phyloP scores from a whole-genome alignment of 2,329 filamentous ascomycete genomes.

The Ophiostoma fasciatum region DNA sequence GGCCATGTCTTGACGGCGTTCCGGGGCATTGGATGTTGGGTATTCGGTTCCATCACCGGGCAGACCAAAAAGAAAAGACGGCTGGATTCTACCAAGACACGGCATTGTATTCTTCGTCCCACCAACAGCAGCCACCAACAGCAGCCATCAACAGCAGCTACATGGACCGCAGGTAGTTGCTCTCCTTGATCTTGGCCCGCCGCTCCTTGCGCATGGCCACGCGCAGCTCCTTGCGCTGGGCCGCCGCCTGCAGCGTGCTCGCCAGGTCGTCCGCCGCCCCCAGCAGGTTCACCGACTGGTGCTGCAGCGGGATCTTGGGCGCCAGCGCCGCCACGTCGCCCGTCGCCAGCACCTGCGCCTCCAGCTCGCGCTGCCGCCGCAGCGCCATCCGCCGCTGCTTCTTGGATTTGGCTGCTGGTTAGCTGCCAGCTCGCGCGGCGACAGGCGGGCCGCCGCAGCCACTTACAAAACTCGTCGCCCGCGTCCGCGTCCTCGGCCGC shows the following conservation, averaged over 20 bases:
- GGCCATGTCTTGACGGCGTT: too few relatives aligned
- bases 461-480: conserved; percentile 70
- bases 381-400: conserved; percentile 61
- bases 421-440: too few relatives aligned
- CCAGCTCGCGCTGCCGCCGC: conserved; percentile 41
- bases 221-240: conserved; percentile 46
- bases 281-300: conserved; percentile 65
- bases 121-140: too few relatives aligned
- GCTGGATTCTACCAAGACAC: too few relatives aligned
- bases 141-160: too few relatives aligned
- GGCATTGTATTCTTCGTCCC: too few relatives aligned
- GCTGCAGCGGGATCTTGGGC: conserved; percentile 58
- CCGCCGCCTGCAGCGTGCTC: conserved; percentile 31
- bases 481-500: conserved; percentile 33
- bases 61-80: too few relatives aligned
- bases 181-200: conserved; percentile 66
- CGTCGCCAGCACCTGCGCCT: conserved; percentile 45
- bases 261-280: conserved; percentile 23
- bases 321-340: conserved; percentile 51
- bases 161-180: conserved; percentile 75
- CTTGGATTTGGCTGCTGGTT: conserved; percentile 58
- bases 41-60: too few relatives aligned
- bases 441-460: too few relatives aligned
- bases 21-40: too few relatives aligned
- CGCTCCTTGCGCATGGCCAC: conserved; percentile 61